Base-by-base conservation (phyloP, 2,329 filamentous ascomycete species). In the Apiospora sp. region DNA sequence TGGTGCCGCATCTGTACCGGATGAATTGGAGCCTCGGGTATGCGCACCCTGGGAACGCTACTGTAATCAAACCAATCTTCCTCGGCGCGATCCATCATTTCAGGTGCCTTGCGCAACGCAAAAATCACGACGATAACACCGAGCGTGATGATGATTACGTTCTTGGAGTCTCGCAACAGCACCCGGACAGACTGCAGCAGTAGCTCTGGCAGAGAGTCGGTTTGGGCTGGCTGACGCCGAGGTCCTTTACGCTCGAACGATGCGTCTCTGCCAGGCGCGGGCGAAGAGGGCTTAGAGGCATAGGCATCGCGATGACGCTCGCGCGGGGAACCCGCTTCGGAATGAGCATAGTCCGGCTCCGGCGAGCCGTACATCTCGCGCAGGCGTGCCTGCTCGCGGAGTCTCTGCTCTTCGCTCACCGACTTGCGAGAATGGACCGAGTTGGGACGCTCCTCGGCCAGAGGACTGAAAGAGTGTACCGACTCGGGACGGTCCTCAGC, bases 131-230 rank as follows among this genome's bases (percentile, higher is more conserved):
- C 85, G n/a, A 92, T 78, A 2, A 88, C 72, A 71, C 87, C 86
- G 69, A 92, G 81, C 0, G 88, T 77, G 6, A 84, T 82, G 37
- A 92, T 91, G n/a, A 86, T 81, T 13, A 91, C 78, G 72, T 92
- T 92, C 81, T 88, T 91, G 72, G 85, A 85, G 75, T 92, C 90
- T 67, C 86, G 85, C 76, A 92, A 77, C 24, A 89, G 79, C 10
- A 92, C 86, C 44, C 86, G 84, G 69, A 84, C 82, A 0, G 89
- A 88, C 74, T 89, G 87, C 12, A 89, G 76, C 0, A 92, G 77
- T 12, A 92, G 82, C 73, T 90, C 86, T 0, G 85, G 82, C 14
- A 92, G 83, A 1, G 87, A 87, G 0, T 87, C 87, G 13, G 81
- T 81, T 73, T 86, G 82, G 70, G 82, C 81, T 0, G 76, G 70